Conservation (phyloP, 768 basidiomycete species). For the Tricholoma furcatifolium region DNA sequence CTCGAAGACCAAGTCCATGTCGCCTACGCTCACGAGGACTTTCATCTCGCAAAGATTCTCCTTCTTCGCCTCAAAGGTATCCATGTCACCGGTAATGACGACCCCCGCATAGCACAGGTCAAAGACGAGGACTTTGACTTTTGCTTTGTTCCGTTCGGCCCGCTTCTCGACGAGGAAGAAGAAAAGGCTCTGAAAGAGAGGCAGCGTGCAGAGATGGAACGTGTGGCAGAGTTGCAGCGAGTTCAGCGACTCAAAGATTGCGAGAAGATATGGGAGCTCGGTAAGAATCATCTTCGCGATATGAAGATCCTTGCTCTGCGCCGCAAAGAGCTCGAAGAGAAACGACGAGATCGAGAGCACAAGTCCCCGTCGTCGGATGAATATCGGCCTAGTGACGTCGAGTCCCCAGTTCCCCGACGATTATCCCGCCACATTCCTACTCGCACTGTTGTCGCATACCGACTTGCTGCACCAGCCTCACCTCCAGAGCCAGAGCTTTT, state of each 20-base stretch:
- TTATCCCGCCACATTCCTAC: not conserved
- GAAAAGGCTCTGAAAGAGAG: conserved; percentile 31
- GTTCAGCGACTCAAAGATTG: conserved; percentile 42
- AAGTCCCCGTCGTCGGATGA: conserved; percentile 22
- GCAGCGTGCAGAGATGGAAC: conserved; percentile 30
- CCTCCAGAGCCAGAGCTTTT: conserved; percentile 20
- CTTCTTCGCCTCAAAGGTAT: conserved; percentile 64
- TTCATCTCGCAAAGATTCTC: conserved; percentile 63
- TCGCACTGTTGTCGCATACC: conserved; percentile 21
- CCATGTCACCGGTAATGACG: conserved; percentile 55
- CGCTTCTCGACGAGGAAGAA: conserved; percentile 41
- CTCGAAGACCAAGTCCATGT: conserved; percentile 65
- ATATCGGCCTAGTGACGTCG: conserved; percentile 8
- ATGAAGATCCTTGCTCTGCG: conserved; percentile 34
- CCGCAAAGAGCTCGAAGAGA: conserved; percentile 31
- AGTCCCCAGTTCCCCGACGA: not conserved
- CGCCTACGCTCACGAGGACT: conserved; percentile 67
- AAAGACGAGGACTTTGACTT: conserved; percentile 51
- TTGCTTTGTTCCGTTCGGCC: conserved; percentile 43
- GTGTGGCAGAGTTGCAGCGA: conserved; percentile 34
- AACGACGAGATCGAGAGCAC: conserved; percentile 19
- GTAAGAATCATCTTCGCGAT: conserved; percentile 40
- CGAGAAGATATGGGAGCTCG: conserved; percentile 47
- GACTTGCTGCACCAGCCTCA: conserved; percentile 10
- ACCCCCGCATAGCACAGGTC: conserved; percentile 63